phyloP scores from a whole-genome alignment of 2,329 filamentous ascomycete genomes.

The Trichoderma asperellum region DNA sequence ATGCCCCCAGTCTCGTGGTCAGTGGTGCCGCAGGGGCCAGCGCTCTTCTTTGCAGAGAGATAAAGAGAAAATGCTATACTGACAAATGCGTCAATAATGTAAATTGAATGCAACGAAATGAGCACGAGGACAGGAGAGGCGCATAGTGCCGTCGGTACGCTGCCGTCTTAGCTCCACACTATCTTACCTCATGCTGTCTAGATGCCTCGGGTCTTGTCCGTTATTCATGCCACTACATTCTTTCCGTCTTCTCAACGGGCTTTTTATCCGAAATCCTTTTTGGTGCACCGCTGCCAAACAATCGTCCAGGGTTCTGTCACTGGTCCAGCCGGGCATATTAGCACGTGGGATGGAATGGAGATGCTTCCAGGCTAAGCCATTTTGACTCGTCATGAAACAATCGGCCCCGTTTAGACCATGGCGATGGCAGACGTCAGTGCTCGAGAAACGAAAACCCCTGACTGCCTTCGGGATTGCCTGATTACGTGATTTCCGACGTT shows the following conservation, averaged over 20 bases:
- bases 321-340: slow-evolving; percentile 17
- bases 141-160: neutral
- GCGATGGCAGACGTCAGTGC: slow-evolving; percentile 15
- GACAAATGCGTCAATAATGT: slow-evolving; percentile 1
- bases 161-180: slow-evolving; percentile 5
- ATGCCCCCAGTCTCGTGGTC: neutral
- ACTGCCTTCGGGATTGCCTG: neutral
- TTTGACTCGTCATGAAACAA: slow-evolving; percentile 23
- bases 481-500: slow-evolving; percentile 17
- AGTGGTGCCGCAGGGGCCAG: neutral
- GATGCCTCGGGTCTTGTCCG: neutral
- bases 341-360: slow-evolving; percentile 23
- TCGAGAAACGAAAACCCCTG: neutral
- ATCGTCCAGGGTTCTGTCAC: neutral
- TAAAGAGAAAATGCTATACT: neutral
- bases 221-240: neutral
- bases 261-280: slow-evolving; percentile 7
- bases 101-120: neutral
- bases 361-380: slow-evolving; percentile 21
- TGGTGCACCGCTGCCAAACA: slow-evolving; percentile 4
- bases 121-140: neutral
- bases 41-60: neutral
- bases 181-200: slow-evolving; percentile 1
- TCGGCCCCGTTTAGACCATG: slow-evolving; percentile 3
- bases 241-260: neutral